phyloP scores from a whole-genome alignment of 768 basidiomycete species.

The Naganishia kalamii region DNA sequence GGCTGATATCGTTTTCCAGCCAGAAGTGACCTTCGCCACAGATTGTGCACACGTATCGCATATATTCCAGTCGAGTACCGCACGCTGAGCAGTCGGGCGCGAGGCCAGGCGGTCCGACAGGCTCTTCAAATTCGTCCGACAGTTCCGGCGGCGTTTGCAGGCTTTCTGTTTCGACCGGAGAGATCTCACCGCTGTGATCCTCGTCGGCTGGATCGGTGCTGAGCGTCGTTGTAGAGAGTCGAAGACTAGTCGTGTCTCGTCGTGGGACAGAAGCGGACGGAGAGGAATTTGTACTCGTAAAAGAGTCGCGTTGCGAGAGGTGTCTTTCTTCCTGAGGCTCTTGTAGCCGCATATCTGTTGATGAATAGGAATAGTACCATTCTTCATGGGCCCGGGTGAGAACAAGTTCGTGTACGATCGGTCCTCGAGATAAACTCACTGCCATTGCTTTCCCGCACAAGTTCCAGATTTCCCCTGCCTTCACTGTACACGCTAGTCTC shows the following conservation, averaged over 20 bases:
- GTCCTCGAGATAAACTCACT: slow-evolving; percentile 29
- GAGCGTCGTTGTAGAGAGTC: slow-evolving; percentile 1
- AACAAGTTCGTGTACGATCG: background rate
- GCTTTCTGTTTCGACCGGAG: slow-evolving; percentile 7
- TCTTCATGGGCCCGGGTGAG: slow-evolving; percentile 21
- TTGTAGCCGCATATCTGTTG: slow-evolving; percentile 25
- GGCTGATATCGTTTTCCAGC: slow-evolving; percentile 29
- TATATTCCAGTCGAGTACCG: slow-evolving; percentile 63
- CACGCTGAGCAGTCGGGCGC: slow-evolving; percentile 73
- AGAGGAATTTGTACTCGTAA: background rate
- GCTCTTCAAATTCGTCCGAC: slow-evolving; percentile 29
- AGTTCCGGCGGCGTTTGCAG: slow-evolving; percentile 15
- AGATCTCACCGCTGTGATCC: background rate
- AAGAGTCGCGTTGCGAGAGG: background rate
- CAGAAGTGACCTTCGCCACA: slow-evolving; percentile 60
- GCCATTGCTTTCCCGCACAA: slow-evolving; percentile 37
- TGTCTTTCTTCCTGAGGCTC: background rate
- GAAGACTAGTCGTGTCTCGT: slow-evolving; percentile 11
- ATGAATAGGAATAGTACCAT: slow-evolving; percentile 45
- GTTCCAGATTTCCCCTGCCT: slow-evolving; percentile 31
- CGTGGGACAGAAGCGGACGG: background rate
- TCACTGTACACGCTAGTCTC: slow-evolving; percentile 24
- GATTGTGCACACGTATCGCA: slow-evolving; percentile 81
- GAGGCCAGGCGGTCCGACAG: slow-evolving; percentile 52
- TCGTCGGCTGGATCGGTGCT: background rate